Evolutionary conservation across 2,329 filamentous ascomycete species (phyloP), one percentile per base, ranked within the genome.

Genomic region (Plectosphaerella plurivora): DNA sequence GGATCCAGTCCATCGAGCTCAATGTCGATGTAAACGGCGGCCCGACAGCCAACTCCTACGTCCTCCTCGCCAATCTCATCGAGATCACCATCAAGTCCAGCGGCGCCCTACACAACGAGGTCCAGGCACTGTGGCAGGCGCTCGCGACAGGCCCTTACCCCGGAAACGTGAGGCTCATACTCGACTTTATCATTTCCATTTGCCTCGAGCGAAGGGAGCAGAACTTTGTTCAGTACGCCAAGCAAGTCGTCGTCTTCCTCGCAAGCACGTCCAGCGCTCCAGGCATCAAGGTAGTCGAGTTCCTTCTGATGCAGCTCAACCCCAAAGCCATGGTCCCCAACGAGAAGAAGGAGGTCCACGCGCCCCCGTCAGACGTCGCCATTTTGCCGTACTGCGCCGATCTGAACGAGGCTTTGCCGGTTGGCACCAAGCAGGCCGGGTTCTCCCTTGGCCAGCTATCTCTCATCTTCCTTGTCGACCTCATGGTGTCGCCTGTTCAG

Each of bases 311-410:
- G 70, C 91, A 97, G 59, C 91, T 99, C 56, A 89, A 84, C 0
- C 93, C 95, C 1, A 95, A 94, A 67, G 89, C 91, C n/a, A 97
- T 99, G 93, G 91, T 97, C 10, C 90, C 91, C 10, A 88, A 89
- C 60, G 89, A 95, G 64, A 95, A 93, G 68, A 79, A 83, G 55
- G 83, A 87, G 46, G 79, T 83, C 2, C 73, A 84, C 15, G 82
- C 83, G 10, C 78, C 86, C 8, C 89, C 91, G 2, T 80, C 87
- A 1, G 92, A 97, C 63, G 81, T 86, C 50, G 79, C 77, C 54
- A 80, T 81, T 49, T 74, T 97, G 36, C 94, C 94, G 0, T 97
- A 99, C 66, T 88, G 95, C 60, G 93, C 93, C 16, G 91, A 97
- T 63, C 72, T 97, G 24, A 78, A 81, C 2, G 83, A 89, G 42